Evolutionary conservation across 176 grass and related monocot species (phyloP).

Genomic region (Puya raimondii): DNA sequence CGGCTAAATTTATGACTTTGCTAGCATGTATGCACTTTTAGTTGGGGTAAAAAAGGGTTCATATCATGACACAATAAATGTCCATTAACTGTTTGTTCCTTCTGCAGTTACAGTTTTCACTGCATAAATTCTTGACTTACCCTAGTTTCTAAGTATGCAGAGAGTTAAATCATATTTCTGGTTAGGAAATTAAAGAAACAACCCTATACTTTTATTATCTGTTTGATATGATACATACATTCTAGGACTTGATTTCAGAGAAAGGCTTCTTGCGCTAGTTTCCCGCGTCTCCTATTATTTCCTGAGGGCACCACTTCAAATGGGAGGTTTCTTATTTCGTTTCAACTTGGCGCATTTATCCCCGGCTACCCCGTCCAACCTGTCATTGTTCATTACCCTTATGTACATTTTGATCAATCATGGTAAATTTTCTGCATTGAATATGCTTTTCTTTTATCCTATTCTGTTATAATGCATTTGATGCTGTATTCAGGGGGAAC

Average conservation of each 20-base stretch:
- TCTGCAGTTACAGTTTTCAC: too few species aligned
- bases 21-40: too few species aligned
- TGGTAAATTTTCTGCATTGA: slow-evolving; percentile 40
- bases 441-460: neutral
- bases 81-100: too few species aligned
- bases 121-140: too few species aligned
- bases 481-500: slow-evolving; percentile 61
- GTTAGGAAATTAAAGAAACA: neutral
- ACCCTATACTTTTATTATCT: slow-evolving; percentile 15
- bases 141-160: too few species aligned
- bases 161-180: too few species aligned
- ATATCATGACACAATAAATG: too few species aligned
- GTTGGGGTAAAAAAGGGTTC: too few species aligned
- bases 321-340: slow-evolving; percentile 85
- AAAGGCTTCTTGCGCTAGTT: slow-evolving; percentile 86
- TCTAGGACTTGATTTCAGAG: slow-evolving; percentile 93
- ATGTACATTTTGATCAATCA: slow-evolving; percentile 97
- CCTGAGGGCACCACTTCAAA: slow-evolving; percentile 97
- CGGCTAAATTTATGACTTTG: too few species aligned
- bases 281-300: slow-evolving; percentile 78
- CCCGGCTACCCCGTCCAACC: slow-evolving; percentile 82
- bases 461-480: neutral
- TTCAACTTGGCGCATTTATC: slow-evolving; percentile 91
- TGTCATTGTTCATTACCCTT: slow-evolving; percentile 76
- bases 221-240: slow-evolving; percentile 57